Percentiles rank a stretch among this genome's conserved stretches.
phyloP scores from a whole-genome alignment of 106 monocot species.

The Gastrodia elata region DNA sequence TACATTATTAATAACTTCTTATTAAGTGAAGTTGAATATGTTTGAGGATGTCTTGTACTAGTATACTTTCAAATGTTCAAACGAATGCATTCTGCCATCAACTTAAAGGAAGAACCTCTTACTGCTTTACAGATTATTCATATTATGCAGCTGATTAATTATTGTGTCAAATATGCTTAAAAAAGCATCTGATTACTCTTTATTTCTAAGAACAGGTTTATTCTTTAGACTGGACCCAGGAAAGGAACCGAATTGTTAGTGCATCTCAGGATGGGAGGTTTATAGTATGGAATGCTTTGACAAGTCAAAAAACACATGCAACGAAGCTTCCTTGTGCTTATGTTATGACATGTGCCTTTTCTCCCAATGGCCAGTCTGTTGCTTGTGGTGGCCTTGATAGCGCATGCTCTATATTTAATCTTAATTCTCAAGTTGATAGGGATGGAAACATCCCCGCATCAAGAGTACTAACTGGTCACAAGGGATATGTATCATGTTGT shows the following conservation, averaged over 20 bases:
- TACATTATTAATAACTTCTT: not conserved
- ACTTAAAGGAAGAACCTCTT: not conserved
- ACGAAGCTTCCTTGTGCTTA: slow-evolving; percentile 88
- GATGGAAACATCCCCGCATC: slow-evolving; percentile 82
- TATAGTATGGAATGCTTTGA: slow-evolving; percentile 98
- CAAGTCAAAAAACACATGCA: slow-evolving; percentile 95
- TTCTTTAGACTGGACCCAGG: slow-evolving; percentile 84
- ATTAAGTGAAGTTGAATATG: not conserved
- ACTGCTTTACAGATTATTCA: not conserved
- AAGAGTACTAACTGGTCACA: slow-evolving; percentile 80
- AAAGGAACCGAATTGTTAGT: slow-evolving; percentile 91
- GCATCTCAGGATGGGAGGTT: slow-evolving; percentile 91
- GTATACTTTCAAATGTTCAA: not conserved
- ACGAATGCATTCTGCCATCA: not conserved
- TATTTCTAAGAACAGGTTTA: slow-evolving; percentile 50
- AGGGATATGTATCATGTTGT: slow-evolving; percentile 92
- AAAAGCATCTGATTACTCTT: not conserved
- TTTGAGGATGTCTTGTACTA: not conserved
- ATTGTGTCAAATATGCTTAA: not conserved
- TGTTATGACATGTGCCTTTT: slow-evolving; percentile 93
- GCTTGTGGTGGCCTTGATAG: slow-evolving; percentile 95
- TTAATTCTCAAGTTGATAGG: slow-evolving; percentile 70
- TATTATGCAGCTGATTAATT: not conserved
- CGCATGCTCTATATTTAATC: slow-evolving; percentile 87
- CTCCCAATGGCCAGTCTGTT: slow-evolving; percentile 81